Base-by-base conservation (phyloP, 2,329 filamentous ascomycete genomes). In the Allantophomopsis cytisporea region DNA sequence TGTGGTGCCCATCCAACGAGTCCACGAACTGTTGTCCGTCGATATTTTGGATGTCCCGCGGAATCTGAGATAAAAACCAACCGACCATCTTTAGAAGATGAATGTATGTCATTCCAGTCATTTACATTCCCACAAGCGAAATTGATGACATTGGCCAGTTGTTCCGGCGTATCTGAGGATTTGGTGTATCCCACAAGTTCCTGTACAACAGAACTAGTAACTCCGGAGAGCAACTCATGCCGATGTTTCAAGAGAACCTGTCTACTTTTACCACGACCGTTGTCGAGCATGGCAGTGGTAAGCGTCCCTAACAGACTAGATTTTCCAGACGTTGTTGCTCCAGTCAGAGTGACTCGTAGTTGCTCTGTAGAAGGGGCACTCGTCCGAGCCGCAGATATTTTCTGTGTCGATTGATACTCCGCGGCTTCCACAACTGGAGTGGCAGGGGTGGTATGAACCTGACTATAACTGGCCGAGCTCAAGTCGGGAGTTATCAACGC, bases 1-100 rank as follows among this genome's bases (percentile, higher is more conserved):
- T 96, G 87, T 7, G 91, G 91, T 31, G 84, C 83, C 88, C 91
- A 96, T 35, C 88, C 91, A 46, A 98, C 72, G n/a, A 98, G 66
- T 1, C 88, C 87, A 43, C 89, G 76, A 39, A 96, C 67, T 2
- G 86, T 89, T 5, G 89, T 96, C 41, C 91, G 79, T 36, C 87
- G 75, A 58, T 91, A 98, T 35, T 87, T 77, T 31, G 88, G 81
- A 47, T 94, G 84, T 0, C 91, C 91, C 13, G 89, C 89, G 35
- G 89, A 93, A 59, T 98, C 91, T 1, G 87, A 85, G 6, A 96
- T 66, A 48, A 95, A 88, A 5, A 91, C 85, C 3, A 98, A 62
- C 15, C 88, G 78, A 2, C 80, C 84, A 42, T 69, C 62, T 43
- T 80, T 75, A 1, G 85, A 76, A 37, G 78, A 73, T 31, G 83